Percentiles rank a stretch among this genome's conserved stretches.
Evolutionary conservation across 331 rosid species (phyloP).

Genomic region (Pyracantha coccinea): DNA sequence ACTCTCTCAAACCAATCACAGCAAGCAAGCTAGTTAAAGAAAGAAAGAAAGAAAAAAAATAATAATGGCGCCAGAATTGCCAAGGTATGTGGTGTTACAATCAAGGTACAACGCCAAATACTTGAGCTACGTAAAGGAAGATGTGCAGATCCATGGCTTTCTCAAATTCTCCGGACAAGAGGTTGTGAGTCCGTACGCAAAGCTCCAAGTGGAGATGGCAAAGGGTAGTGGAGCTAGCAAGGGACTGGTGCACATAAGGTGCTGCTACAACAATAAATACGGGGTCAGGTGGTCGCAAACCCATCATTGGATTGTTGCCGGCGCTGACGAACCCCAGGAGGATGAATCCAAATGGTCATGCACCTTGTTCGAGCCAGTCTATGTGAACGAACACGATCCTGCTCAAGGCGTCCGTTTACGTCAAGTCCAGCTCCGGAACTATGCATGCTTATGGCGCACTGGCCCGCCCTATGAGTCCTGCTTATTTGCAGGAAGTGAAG

Average conservation of each 20-base stretch:
- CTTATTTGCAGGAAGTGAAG: neutral
- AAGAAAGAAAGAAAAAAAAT: too few relatives aligned
- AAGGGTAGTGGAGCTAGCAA: neutral
- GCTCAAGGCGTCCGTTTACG: neutral
- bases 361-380: constrained; percentile 8
- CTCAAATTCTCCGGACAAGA: neutral
- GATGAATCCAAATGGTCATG: neutral
- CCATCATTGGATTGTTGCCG: neutral
- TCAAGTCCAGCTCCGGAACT: neutral
- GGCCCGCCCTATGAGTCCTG: neutral
- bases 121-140: neutral
- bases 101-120: neutral
- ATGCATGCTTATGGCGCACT: neutral
- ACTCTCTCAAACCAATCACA: too few relatives aligned
- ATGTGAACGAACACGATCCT: neutral
- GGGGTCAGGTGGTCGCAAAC: neutral
- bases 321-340: neutral
- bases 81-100: constrained; percentile 1
- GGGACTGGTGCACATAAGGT: neutral
- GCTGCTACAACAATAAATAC: constrained; percentile 9
- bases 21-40: neutral
- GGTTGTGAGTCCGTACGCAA: neutral
- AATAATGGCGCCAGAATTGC: neutral
- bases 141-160: neutral
- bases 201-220: constrained; percentile 2